These are phyloP conservation scores for Meyerozyma sp. DNA, from an alignment of 1,139 yeast genomes.

Conservation along the genomic window DNA sequence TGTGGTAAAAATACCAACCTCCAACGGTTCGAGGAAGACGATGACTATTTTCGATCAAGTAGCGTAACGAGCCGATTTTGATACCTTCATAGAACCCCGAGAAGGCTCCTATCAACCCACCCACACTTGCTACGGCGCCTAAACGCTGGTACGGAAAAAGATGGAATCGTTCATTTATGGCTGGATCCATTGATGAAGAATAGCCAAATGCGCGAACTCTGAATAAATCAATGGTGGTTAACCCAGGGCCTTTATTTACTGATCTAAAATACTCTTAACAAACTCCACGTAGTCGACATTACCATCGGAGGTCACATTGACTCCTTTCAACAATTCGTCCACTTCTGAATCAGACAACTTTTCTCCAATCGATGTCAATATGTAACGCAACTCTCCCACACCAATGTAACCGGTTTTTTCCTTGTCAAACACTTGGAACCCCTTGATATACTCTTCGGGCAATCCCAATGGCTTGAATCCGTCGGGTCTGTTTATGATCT, in stretches of 20 bases:
- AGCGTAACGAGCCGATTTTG: slow-evolving; percentile 50
- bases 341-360: slow-evolving; percentile 87
- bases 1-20: slow-evolving; percentile 89
- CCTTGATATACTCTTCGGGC: slow-evolving; percentile 57
- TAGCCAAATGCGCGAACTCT: neutral
- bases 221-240: neutral
- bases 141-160: slow-evolving; percentile 33
- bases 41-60: slow-evolving; percentile 78
- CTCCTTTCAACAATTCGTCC: slow-evolving; percentile 93
- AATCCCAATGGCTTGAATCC: slow-evolving; percentile 90
- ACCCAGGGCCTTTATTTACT: slow-evolving; percentile 14
- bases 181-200: neutral
- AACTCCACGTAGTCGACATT: slow-evolving; percentile 93
- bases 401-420: slow-evolving; percentile 71
- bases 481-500: slow-evolving; percentile 78
- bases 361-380: slow-evolving; percentile 90
- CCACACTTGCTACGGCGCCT: slow-evolving; percentile 25
- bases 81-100: slow-evolving; percentile 65
- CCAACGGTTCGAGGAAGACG: slow-evolving; percentile 73
- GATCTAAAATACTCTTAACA: slow-evolving; percentile 89
- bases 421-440: slow-evolving; percentile 16
- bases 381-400: slow-evolving; percentile 93
- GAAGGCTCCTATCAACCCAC: slow-evolving; percentile 53
- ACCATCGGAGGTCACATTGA: slow-evolving; percentile 88
- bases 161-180: slow-evolving; percentile 34